These are phyloP conservation scores for Umbelopsis sp. DNA, from an alignment of 192 early-diverging fungal species.

Conservation along the genomic window DNA sequence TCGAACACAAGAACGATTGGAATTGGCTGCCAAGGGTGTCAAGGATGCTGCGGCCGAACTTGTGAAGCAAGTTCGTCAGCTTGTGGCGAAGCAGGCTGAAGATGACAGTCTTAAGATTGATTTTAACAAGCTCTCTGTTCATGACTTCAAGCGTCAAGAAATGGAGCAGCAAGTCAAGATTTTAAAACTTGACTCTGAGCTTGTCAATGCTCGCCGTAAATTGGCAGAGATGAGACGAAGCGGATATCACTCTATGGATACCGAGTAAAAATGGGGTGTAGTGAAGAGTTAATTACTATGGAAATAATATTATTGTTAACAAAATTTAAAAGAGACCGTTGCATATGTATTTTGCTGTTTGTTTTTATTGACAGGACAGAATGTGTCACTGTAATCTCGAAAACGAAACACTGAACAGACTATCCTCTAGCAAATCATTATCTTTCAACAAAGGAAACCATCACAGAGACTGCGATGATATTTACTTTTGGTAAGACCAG, in stretches of 20 bases:
- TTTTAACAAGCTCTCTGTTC: slow-evolving; percentile 76
- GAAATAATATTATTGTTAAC: no score
- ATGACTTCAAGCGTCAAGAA: slow-evolving; percentile 94
- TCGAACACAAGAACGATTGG: slow-evolving; percentile 92
- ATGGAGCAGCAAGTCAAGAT: slow-evolving; percentile 99
- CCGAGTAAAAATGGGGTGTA: slow-evolving; percentile 42
- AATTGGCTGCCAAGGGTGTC: slow-evolving; percentile 91
- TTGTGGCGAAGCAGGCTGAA: slow-evolving; percentile 75
- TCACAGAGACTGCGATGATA: slow-evolving; percentile 14
- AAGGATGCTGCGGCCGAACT: slow-evolving; percentile 88
- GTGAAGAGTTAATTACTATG: slow-evolving; percentile 26
- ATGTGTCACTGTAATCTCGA: neutral
- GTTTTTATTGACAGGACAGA: slow-evolving; percentile 4
- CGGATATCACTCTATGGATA: slow-evolving; percentile 62
- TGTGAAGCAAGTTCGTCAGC: slow-evolving; percentile 89
- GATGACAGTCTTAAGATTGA: slow-evolving; percentile 62
- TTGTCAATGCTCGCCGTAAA: slow-evolving; percentile 80
- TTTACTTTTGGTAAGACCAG: slow-evolving; percentile 77
- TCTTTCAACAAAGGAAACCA: slow-evolving; percentile 21
- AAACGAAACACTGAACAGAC: slow-evolving; percentile 14
- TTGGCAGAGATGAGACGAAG: slow-evolving; percentile 92
- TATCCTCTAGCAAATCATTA: slow-evolving; percentile 17
- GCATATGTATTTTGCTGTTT: neutral
- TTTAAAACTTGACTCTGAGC: slow-evolving; percentile 92
- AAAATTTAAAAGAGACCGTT: neutral